Base-by-base conservation (phyloP, 208 protist species). In the Herpetomonas samuelpessoai region DNA sequence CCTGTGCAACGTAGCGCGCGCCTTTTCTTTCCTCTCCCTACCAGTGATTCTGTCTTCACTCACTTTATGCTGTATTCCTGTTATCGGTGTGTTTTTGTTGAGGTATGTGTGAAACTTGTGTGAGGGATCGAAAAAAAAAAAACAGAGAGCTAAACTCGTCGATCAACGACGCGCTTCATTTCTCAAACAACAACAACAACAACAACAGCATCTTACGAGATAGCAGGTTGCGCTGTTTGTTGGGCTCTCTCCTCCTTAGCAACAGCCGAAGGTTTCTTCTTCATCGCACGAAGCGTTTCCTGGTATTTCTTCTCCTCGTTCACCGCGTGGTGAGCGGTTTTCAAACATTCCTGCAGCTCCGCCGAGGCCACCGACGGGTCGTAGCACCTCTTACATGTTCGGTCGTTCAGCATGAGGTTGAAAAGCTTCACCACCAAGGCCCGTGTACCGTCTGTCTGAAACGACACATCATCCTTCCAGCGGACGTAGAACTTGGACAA, bases 401-500 rank as follows among this genome's bases (percentile, higher is more conserved):
- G 65, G 57, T 95, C 88, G 46, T 91, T 76, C 12, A 95, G 68
- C 74, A 95, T 80, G 41, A 86, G 50, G 44, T 81, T 56, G 63
- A 92, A 89, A 29, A 95, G 63, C 22, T 70, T 66, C 31, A 74
- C 76, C 62, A 95, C 67, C 18, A 81, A 10, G 2, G 58, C 61
- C 6, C 80, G 81, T 1, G 79, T 88, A 29, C 85, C 85, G 50
- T 91, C 88, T 16, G 81, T 90, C 53, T 86, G 82, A 46, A 95
- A 95, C 24, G 72, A 62, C 27, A 71, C 57, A 52, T 92, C 85
- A 48, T 92, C 75, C 46, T 78, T 65, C 83, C 85, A 95, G 49
- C 72, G 76, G n/a, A 95, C 83, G 50, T 83, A 95, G 65, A 81
- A 86, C 70, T 95, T 92, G 6, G 85, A 79, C 6, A 95, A 63